Base-by-base conservation (phyloP, 1,284 basidiomycete genomes). In the Singerocomus rubriflavus region DNA sequence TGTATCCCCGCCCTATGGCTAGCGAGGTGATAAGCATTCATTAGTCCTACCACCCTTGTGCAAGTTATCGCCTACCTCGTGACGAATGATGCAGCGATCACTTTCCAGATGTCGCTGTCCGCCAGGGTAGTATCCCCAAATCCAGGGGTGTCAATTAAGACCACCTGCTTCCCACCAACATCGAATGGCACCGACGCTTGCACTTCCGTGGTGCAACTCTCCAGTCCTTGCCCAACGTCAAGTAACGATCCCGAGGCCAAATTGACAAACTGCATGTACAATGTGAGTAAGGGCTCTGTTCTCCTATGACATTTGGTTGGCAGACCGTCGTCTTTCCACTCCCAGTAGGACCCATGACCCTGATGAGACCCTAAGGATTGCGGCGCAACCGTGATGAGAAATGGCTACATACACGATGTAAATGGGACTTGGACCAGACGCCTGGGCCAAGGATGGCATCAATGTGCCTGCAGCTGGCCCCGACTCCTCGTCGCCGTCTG, bases 1-100 rank as follows among this genome's bases (percentile, higher is more conserved):
- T 42, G 54, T 44, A 55, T 50, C 44, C 71, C 72, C 29, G 67
- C 59, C 44, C 65, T 63, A 49, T 77, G 67, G 37, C 76, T 79
- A 52, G n/a, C 27, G 25, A 14, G 39, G 33, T 36, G 9, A 33
- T 26, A 21, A 5, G 44, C 30, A 1, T 1, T 14, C 37, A 39
- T 49, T 37, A 44, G 44, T 27, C 30, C 6, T 29, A 25, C 21
- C 27, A 39, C 31, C 10, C 21, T n/a, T 6, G 27, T 13, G 13
- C 12, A 10, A 29, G 2, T 12, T 1, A 14, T n/a, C 16, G 14
- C 65, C 45, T 34, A 58, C 67, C 54, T 66, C 2, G 55, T 57
- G 35, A 62, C 61, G 7, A 71, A 55, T 16, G 64, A 73, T 9
- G 64, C 62, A 25, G 71, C 61, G 36, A 73, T 70, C 17, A 59